phyloP scores from a whole-genome alignment of 2,329 filamentous ascomycete species.

The Raffaelea albimanens region DNA sequence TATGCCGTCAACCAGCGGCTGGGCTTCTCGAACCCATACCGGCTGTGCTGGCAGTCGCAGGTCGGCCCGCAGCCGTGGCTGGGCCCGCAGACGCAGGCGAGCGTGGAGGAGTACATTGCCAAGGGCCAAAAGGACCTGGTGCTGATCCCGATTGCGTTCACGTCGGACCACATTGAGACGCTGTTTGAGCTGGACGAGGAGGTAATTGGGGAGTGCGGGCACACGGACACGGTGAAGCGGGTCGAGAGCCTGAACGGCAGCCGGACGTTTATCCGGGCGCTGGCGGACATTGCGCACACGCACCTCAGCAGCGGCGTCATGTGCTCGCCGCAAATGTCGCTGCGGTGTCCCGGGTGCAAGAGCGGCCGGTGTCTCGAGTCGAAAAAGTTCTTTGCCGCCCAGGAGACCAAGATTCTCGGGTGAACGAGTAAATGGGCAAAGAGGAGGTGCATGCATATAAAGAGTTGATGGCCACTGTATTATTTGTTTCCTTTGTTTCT shows the following conservation, averaged over 20 bases:
- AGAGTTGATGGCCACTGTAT: no score
- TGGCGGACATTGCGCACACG: slow-evolving; percentile 75
- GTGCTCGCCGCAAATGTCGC: slow-evolving; percentile 76
- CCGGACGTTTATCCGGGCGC: slow-evolving; percentile 78
- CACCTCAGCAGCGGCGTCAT: slow-evolving; percentile 61
- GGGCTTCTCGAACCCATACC: slow-evolving; percentile 80
- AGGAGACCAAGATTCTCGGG: slow-evolving; percentile 11
- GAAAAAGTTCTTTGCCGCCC: slow-evolving; percentile 53
- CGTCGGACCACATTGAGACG: slow-evolving; percentile 98
- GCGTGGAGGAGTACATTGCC: slow-evolving; percentile 79
- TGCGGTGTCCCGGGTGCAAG: slow-evolving; percentile 88
- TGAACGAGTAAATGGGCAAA: no score
- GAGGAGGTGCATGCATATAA: no score
- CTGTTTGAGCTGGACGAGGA: slow-evolving; percentile 90
- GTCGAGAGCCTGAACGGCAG: slow-evolving; percentile 88
- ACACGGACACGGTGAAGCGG: slow-evolving; percentile 73
- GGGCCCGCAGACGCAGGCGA: slow-evolving; percentile 82
- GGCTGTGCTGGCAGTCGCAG: slow-evolving; percentile 95
- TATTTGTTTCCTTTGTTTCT: no score
- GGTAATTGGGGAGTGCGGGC: slow-evolving; percentile 80
- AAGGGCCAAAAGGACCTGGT: slow-evolving; percentile 88
- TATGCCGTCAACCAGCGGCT: slow-evolving; percentile 93
- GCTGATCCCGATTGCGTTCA: slow-evolving; percentile 92
- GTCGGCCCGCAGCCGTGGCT: slow-evolving; percentile 94
- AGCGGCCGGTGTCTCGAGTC: slow-evolving; percentile 79